phyloP scores from a whole-genome alignment of 75 land plant species.

The Picea glauca region DNA sequence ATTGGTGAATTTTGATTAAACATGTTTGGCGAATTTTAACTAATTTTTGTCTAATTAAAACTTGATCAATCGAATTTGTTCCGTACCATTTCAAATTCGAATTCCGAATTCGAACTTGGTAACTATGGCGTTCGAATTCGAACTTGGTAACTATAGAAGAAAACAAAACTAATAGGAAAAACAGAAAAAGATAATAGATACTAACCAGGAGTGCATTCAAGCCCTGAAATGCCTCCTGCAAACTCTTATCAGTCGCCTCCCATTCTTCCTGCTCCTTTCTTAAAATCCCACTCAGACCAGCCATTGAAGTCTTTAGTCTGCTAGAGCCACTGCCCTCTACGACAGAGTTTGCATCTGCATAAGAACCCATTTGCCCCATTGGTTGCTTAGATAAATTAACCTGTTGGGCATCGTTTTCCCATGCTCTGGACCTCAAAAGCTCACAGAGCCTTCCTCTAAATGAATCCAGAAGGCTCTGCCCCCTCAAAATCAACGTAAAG shows the following conservation, averaged over 20 bases:
- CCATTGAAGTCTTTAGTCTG: slow-evolving; percentile 50
- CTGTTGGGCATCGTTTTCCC: slow-evolving; percentile 37
- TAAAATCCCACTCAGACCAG: slow-evolving; percentile 82
- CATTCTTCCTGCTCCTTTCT: slow-evolving; percentile 90
- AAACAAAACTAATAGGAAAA: not conserved
- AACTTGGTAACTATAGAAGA: too few relatives aligned
- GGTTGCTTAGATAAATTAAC: not conserved
- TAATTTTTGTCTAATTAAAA: too few relatives aligned
- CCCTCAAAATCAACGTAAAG: slow-evolving; percentile 53
- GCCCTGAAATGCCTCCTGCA: slow-evolving; percentile 91
- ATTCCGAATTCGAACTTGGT: too few relatives aligned
- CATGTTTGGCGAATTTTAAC: too few relatives aligned
- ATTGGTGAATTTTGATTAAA: too few relatives aligned
- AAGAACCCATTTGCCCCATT: not conserved
- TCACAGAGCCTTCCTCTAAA: slow-evolving; percentile 50
- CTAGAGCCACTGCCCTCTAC: not conserved
- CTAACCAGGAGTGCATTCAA: slow-evolving; percentile 92
- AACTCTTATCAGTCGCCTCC: slow-evolving; percentile 82
- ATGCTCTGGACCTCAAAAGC: slow-evolving; percentile 51
- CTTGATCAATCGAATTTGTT: too few relatives aligned
- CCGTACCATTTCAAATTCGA: too few relatives aligned
- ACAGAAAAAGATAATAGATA: not conserved
- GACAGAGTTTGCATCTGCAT: not conserved
- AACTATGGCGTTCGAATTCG: too few relatives aligned
- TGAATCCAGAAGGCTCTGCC: slow-evolving; percentile 46